Conservation (phyloP, 2,329 filamentous ascomycete genomes). For the Thermochaetoides dissita region DNA sequence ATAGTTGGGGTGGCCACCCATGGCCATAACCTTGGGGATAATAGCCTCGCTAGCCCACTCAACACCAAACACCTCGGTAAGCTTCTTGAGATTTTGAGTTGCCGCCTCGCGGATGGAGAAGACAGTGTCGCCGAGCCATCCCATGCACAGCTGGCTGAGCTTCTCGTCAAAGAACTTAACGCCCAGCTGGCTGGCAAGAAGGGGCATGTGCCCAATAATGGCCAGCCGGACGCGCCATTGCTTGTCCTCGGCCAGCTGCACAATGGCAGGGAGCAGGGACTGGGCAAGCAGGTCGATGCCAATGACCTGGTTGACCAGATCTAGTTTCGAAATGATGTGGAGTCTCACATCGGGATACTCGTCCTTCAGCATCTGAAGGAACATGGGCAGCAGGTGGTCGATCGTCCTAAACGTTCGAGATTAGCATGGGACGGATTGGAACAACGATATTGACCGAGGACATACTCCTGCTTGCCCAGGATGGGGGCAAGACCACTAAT, state of each 20-base stretch:
- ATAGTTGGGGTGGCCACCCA: constrained; percentile 97
- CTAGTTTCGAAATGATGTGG: constrained; percentile 99
- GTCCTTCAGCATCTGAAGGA: constrained; percentile 98
- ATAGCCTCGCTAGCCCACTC: constrained; percentile 96
- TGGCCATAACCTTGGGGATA: constrained; percentile 95
- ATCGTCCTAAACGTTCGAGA: constrained; percentile 59
- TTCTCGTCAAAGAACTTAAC: constrained; percentile 99
- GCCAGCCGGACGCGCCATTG: constrained; percentile 96
- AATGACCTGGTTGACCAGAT: constrained; percentile 96
- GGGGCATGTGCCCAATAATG: constrained; percentile 97
- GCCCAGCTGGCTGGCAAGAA: constrained; percentile 87
- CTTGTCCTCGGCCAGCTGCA: constrained; percentile 96
- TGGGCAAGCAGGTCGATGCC: constrained; percentile 94
- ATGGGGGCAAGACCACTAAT: constrained; percentile 95
- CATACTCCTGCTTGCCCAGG: constrained; percentile 87
- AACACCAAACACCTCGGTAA: constrained; percentile 95
- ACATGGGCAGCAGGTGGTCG: constrained; percentile 93
- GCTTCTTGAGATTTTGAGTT: constrained; percentile 93
- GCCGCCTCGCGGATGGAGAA: constrained; percentile 97
- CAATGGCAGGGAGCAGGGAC: constrained; percentile 90
- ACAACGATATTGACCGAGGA: not conserved
- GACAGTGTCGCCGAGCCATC: constrained; percentile 94
- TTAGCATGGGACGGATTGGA: not conserved
- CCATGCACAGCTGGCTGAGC: constrained; percentile 89
- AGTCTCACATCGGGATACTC: constrained; percentile 96